Base-by-base conservation (phyloP, 148 eudicot genomes). In the Suaeda aralocaspica region DNA sequence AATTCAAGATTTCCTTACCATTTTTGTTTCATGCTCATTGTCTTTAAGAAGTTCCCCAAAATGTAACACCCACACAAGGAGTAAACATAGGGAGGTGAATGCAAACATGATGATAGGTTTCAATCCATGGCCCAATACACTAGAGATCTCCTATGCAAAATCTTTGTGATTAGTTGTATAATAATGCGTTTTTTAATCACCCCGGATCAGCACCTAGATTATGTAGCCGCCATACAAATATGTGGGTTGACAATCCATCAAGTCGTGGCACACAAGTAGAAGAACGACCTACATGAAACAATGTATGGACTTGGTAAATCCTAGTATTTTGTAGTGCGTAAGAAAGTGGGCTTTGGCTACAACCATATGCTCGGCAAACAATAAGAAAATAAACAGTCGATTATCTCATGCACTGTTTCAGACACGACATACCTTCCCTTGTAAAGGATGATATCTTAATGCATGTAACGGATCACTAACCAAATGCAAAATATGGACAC, bases 101-200 rank as follows among this genome's bases (percentile, higher is more conserved):
- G 42, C 5, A 18, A 63, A 63, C 6, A 14, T 63, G 30, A 63
- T 41, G 45, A 49, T 13, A 5, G 13, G 25, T 41, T 45, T 63
- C 29, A 39, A 21, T 10, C 67, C 67, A 25, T 63, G 19, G 66
- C 66, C 19, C 48, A 62, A n/a, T 62, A 62, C 44, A 39, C 66
- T 42, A 42, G 46, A 5, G 46, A 11, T 9, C 44, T 39, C 44
- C 44, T 39, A 9, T 9, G 44, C n/a, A n/a, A n/a, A n/a, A n/a
- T n/a, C n/a, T 36, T 36, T 36, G 41, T 36, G 41, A 8, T 8
- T 36, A 36, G 4, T 3, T n/a, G 8, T 4, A 36, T 36, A 8
- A 8, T 36, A 8, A 36, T 3, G 8, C 8, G 41, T 3, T 4
- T 36, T 36, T 36, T 4, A 8, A 36, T 36, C 5, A 36, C 8